Conservation (phyloP, 768 basidiomycete species). For the Boletus sensibilis region DNA sequence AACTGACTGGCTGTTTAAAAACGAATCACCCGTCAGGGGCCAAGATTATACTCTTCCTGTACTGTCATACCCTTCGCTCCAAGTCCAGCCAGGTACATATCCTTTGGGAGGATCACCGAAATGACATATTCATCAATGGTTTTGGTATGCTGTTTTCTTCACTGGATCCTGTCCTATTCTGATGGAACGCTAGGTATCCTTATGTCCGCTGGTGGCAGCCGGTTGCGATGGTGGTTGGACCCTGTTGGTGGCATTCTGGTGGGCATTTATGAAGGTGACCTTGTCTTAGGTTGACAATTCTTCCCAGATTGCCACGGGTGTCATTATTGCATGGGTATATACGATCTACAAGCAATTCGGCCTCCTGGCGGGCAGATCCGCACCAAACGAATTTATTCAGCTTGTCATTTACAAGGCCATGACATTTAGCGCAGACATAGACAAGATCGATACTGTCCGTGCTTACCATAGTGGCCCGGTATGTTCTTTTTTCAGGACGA, state of each 20-base stretch:
- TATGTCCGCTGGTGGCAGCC: conserved; percentile 82
- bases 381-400: conserved; percentile 87
- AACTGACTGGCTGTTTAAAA: not conserved
- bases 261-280: conserved; percentile 25
- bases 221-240: conserved; percentile 80
- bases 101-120: conserved; percentile 97
- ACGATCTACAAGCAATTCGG: conserved; percentile 83
- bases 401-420: conserved; percentile 86
- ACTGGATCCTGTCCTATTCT: not conserved
- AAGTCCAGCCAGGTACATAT: conserved; percentile 90
- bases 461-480: conserved; percentile 91
- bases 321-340: conserved; percentile 72
- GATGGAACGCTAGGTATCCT: conserved; percentile 56
- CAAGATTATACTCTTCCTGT: conserved; percentile 85
- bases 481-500: conserved; percentile 10
- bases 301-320: conserved; percentile 68
- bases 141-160: conserved; percentile 48
- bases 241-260: conserved; percentile 77
- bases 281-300: not conserved
- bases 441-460: conserved; percentile 85
- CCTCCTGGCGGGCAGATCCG: conserved; percentile 87
- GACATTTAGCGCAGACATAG: conserved; percentile 86
- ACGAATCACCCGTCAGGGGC: conserved; percentile 49
- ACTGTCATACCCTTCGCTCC: conserved; percentile 75
- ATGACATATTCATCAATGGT: conserved; percentile 83